Conservation (phyloP, 352 stramenopile genomes). For the Phytopythium litorale region DNA sequence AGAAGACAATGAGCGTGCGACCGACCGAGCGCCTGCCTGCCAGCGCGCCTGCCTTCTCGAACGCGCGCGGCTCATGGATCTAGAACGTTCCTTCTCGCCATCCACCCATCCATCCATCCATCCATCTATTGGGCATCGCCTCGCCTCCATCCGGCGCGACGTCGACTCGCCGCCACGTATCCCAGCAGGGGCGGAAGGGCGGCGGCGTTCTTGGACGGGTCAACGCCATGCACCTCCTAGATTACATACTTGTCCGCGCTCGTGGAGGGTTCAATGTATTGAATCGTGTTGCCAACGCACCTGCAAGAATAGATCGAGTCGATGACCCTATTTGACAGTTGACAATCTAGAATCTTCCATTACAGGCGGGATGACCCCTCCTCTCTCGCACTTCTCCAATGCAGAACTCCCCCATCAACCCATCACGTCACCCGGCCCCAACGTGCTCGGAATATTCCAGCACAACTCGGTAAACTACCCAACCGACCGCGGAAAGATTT, state of each 20-base stretch:
- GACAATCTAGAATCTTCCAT: constrained; percentile 78
- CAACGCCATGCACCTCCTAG: not conserved
- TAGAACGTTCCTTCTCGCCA: not conserved
- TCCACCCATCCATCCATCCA: not conserved
- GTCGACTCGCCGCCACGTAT: not conserved
- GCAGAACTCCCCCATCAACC: not conserved
- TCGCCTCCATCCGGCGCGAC: no score
- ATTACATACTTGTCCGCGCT: not conserved
- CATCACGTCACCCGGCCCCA: constrained; percentile 14
- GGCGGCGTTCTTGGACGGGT: not conserved
- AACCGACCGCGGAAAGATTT: constrained; percentile 24
- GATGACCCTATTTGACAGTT: not conserved
- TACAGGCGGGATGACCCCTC: constrained; percentile 12
- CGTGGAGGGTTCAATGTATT: not conserved
- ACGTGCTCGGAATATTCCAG: constrained; percentile 2
- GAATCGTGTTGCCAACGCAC: not conserved
- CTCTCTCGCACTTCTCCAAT: not conserved
- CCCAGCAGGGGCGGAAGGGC: not conserved
- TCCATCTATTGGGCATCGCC: not conserved
- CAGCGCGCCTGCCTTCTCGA: not conserved
- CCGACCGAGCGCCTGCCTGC: no score
- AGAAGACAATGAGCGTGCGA: no score
- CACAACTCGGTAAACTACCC: constrained; percentile 9
- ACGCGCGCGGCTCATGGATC: not conserved
- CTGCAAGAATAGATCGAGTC: not conserved